These are phyloP conservation scores for Aegilops umbellulata DNA, from an alignment of 176 grass and related monocot genomes.

Conservation along the genomic window DNA sequence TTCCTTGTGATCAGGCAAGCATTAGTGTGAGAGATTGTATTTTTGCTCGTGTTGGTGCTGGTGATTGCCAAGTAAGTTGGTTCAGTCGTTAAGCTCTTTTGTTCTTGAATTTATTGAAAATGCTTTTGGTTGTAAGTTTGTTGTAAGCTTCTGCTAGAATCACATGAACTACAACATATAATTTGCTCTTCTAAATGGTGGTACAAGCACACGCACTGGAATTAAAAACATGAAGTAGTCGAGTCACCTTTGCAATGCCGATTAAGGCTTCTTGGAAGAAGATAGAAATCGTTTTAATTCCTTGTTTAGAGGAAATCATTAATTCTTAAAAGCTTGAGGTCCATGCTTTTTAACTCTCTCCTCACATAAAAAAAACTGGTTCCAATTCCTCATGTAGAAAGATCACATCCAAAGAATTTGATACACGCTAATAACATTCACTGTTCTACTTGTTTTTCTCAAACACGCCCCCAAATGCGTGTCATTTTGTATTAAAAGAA, in stretches of 20 bases:
- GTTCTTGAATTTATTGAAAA: slow-evolving; percentile 10
- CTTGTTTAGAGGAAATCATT: background rate
- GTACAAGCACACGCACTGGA: background rate
- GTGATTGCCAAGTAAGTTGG: slow-evolving; percentile 92
- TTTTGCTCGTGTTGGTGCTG: slow-evolving; percentile 99
- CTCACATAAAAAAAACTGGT: background rate
- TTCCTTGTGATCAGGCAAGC: slow-evolving; percentile 85
- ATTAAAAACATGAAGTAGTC: background rate
- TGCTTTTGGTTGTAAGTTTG: slow-evolving; percentile 10
- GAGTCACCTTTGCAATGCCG: background rate
- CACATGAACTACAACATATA: background rate
- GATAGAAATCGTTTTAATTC: background rate
- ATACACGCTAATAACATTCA: background rate
- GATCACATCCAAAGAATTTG: background rate
- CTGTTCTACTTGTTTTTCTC: background rate
- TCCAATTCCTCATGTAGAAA: background rate
- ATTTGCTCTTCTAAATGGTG: slow-evolving; percentile 16
- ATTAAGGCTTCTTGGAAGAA: background rate
- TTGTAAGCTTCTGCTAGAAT: slow-evolving; percentile 14
- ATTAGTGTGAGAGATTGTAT: slow-evolving; percentile 95
- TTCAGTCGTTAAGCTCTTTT: slow-evolving; percentile 9
- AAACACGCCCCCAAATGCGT: no score
- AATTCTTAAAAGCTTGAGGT: background rate
- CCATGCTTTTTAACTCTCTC: background rate
- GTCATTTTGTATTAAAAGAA: background rate